Evolutionary conservation across 768 basidiomycete genomes (phyloP), one percentile per base, ranked within the genome.

Genomic region (Leccinum obscurum): DNA sequence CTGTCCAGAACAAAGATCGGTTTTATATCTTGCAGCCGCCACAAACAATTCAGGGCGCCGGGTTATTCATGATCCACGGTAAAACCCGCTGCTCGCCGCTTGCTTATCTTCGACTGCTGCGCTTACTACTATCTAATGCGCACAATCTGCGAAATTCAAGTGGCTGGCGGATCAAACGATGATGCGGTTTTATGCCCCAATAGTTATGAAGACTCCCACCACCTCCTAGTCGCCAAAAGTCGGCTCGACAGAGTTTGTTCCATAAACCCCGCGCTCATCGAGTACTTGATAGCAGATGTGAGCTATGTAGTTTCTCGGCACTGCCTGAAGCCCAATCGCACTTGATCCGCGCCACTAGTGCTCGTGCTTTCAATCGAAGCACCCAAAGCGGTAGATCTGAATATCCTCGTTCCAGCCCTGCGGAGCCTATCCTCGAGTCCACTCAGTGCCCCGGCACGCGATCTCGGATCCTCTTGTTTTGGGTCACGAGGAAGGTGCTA

Each of bases 171-270:
- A 1, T 14, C 20, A 41, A 28, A 44, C n/a, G 30, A 28, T 30
- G 61, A 57, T 56, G 46, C 14, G 30, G 28, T 55, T 22, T 24
- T 13, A 39, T 56, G 6, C 48, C 26, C 48, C 48, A 50, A 62
- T 49, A 17, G 55, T 54, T 24, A 10, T 11, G 8, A n/a, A 13
- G 17, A n/a, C 52, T 56, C 60, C 60, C 60, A 55, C 59, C 53
- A 15, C 11, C 32, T 34, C 32, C 32, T 34, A 35, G 34, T 35
- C 0, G 34, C 34, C 34, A 35, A 35, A 35, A 35, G 34, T 13
- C 13, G 13, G 7, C 24, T 53, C 0, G 41, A 17, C 48, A 24
- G 22, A 24, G 48, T 17, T 14, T 13, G 1, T 49, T 14, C 22
- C 11, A 48, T 13, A 2, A 6, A 49, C 6, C 11, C 11, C 22